Conservation (phyloP, 1,139 yeast genomes). For the Nakaseomyces uthaithaninus region DNA sequence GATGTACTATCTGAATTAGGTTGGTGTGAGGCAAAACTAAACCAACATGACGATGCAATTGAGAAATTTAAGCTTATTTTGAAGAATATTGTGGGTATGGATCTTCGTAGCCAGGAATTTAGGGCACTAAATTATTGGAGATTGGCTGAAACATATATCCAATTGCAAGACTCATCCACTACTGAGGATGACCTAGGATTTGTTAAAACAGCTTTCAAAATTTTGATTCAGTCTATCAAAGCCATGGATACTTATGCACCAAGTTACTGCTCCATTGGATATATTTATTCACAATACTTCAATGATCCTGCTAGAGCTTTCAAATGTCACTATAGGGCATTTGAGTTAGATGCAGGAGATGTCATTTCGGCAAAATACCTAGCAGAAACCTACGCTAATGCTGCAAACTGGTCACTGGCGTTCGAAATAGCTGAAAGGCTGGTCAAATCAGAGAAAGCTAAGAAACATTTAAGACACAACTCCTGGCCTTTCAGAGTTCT, state of each 20-base stretch:
- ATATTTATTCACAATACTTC: constrained; percentile 50
- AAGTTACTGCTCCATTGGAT: constrained; percentile 73
- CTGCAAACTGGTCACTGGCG: constrained; percentile 78
- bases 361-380: constrained; percentile 64
- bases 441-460: constrained; percentile 54
- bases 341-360: constrained; percentile 77
- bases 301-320: constrained; percentile 63
- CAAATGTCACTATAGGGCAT: constrained; percentile 83
- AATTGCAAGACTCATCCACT: constrained; percentile 23
- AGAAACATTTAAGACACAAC: constrained; percentile 40
- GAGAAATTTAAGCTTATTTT: constrained; percentile 41
- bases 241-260: constrained; percentile 60
- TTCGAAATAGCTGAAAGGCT: constrained; percentile 61
- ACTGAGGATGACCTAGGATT: constrained; percentile 15
- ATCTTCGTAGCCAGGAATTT: constrained; percentile 44
- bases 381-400: constrained; percentile 57
- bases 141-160: constrained; percentile 53
- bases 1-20: constrained; percentile 64
- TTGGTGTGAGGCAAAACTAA: constrained; percentile 65
- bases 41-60: constrained; percentile 49
- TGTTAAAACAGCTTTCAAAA: constrained; percentile 41
- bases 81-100: constrained; percentile 40
- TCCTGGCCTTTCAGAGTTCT: constrained; percentile 84
- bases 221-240: constrained; percentile 56
- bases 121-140: constrained; percentile 65